phyloP scores from a whole-genome alignment of 192 early-diverging fungal species.

The Diversispora eburnea region DNA sequence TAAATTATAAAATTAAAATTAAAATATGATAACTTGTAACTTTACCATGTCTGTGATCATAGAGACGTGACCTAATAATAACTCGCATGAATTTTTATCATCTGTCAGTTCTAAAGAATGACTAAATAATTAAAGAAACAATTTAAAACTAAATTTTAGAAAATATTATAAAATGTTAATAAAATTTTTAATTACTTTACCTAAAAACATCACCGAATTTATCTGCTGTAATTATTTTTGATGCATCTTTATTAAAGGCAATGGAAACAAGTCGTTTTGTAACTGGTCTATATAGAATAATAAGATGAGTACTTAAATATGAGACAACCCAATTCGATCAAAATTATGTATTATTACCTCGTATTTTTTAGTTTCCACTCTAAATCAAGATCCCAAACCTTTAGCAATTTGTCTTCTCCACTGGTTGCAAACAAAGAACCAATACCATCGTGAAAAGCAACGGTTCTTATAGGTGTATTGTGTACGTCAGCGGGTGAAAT shows the following conservation, averaged over 20 bases:
- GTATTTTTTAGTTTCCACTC: slow-evolving; percentile 53
- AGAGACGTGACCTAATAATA: slow-evolving; percentile 88
- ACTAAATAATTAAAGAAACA: slow-evolving; percentile 27
- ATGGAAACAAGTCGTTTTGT: slow-evolving; percentile 77
- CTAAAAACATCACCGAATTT: slow-evolving; percentile 95
- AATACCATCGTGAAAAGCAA: slow-evolving; percentile 54
- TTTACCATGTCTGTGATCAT: slow-evolving; percentile 84
- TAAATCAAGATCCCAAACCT: slow-evolving; percentile 57
- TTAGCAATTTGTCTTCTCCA: slow-evolving; percentile 64
- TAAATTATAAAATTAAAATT: neutral
- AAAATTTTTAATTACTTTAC: slow-evolving; percentile 35
- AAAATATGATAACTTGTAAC: neutral
- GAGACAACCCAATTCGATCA: neutral
- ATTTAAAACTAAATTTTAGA: too few relatives aligned
- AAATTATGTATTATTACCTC: slow-evolving; percentile 27
- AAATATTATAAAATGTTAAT: too few relatives aligned
- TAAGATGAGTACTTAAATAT: slow-evolving; percentile 22
- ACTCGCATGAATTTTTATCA: slow-evolving; percentile 38
- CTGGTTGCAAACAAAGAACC: slow-evolving; percentile 57
- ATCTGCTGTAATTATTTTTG: slow-evolving; percentile 73
- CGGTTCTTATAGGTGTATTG: slow-evolving; percentile 43
- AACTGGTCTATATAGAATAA: slow-evolving; percentile 37
- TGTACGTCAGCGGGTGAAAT: slow-evolving; percentile 15
- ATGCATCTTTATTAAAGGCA: slow-evolving; percentile 60
- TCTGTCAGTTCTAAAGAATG: slow-evolving; percentile 33